Base-by-base conservation (phyloP, 257 asterid species). In the Solanum bulbocastanum region DNA sequence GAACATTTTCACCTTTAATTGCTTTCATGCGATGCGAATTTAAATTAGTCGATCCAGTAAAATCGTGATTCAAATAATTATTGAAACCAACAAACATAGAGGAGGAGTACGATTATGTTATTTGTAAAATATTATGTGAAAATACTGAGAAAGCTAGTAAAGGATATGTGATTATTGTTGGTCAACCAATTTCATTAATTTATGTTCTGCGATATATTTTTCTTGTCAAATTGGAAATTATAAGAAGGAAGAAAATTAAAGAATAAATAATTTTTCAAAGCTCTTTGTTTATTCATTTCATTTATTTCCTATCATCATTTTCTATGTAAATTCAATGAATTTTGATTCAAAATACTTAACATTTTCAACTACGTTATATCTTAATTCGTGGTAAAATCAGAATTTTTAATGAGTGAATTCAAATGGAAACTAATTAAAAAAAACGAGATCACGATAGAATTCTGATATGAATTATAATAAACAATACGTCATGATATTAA, bases 251-350 rank as follows among this genome's bases (percentile, higher is more conserved):
- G 10, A 52, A 52, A 52, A 52, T 2, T 16, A 52, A 52, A 52
- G 62, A 52, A 52, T 18, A 16, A 16, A 52, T 0, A 1, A 5
- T 52, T 18, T 16, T 16, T 49, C n/a, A 52, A 52, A 52, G 62
- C 10, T 52, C 9, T 52, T 52, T 52, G n/a, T 52, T 52, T 52
- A 52, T 52, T 52, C 23, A 52, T 49, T 6, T 22, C 12, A 9
- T 58, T 22, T 58, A 22, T 58, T 58, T 22, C 11, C 25, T 9
- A 58, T 20, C 2, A 58, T 58, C 27, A 58, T 58, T 58, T 22
- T 8, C 68, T 3, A 22, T 22, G 0, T 60, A 9, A 8, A 22
- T 22, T 22, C 0, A 1, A 60, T 0, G 0, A 8, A 60, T 0
- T 3, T 8, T 60, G 62, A 60, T 60, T 60, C 14, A 9, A 60